phyloP scores from a whole-genome alignment of 345 rosid species.

The Arabidopsis suecica region DNA sequence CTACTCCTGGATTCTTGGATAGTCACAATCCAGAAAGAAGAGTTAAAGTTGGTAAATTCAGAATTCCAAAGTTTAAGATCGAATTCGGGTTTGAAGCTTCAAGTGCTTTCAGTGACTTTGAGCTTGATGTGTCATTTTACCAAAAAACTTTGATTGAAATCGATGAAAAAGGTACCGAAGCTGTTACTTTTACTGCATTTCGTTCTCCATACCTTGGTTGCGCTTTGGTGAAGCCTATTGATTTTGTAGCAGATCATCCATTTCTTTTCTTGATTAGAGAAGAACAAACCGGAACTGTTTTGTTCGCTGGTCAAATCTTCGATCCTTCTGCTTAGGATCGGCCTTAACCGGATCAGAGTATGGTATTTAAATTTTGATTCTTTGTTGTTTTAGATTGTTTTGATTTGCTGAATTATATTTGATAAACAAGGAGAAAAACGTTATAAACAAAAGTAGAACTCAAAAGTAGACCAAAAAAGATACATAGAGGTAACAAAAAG shows the following conservation, averaged over 20 bases:
- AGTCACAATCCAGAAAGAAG: slow-evolving; percentile 2
- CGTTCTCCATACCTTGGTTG: no score
- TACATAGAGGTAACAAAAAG: no score
- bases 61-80: slow-evolving; percentile 26
- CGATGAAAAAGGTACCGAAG: slow-evolving; percentile 53
- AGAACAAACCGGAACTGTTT: no score
- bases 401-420: background rate
- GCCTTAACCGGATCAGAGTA: background rate
- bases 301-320: no score
- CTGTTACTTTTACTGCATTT: slow-evolving; percentile 17
- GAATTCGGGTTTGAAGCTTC: slow-evolving; percentile 45
- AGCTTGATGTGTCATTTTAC: background rate
- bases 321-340: background rate
- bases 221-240: no score
- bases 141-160: slow-evolving; percentile 52
- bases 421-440: no score
- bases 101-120: slow-evolving; percentile 14
- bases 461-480: no score
- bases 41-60: slow-evolving; percentile 25
- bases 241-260: background rate
- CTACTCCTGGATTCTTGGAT: slow-evolving; percentile 5
- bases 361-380: background rate
- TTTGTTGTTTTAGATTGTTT: background rate
- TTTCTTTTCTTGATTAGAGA: no score
- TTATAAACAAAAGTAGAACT: no score